Evolutionary conservation across 2,329 filamentous ascomycete genomes (phyloP), one percentile per base, ranked within the genome.

Genomic region (Didymosphaeria variabile): DNA sequence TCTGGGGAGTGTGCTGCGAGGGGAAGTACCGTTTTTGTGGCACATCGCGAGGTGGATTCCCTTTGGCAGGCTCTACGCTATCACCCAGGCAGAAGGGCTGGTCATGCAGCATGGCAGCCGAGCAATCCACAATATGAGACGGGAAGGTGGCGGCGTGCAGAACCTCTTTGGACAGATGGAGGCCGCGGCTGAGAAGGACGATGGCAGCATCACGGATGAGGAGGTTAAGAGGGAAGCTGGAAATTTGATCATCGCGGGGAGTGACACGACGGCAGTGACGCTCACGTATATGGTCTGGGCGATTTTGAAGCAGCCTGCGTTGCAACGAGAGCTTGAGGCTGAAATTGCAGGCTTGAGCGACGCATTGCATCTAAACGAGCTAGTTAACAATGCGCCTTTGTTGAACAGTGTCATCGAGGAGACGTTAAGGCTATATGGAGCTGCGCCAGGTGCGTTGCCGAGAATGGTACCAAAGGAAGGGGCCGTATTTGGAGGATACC

Each of bases 361-460:
- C 2, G 64, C 64, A 5, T 61, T 72, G 31, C 62, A 21, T 0
- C 60, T 67, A 40, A 55, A 62, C 29, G 71, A 78, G 17, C 64
- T 79, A 0, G 72, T 6, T 2, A 17, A 73, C 15, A 54, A 49
- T 1, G 63, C 73, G 5, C 72, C 76, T 1, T 9, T 77, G 3
- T 63, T 80, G 13, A 74, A 79, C 53, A 72, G 72, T 8, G 73
- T 78, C 2, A 76, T 81, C 29, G 66, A 78, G 31, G 79, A 81
- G 54, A 78, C 79, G 2, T 59, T 79, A 12, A 72, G 79, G 1
- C 59, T 80, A 7, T 77, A 78, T 57, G 71, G 73, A 46, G 73
- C 76, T 42, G 77, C 74, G 3, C 76, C 77, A 2, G 70, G 70
- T 15, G 71, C 67, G 34, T 65, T 80, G 5, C 77, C 77, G 17